Percentiles rank a stretch among this genome's conserved stretches.
phyloP scores from a whole-genome alignment of 805 yeast species.

The Metschnikowia corniflorae region DNA sequence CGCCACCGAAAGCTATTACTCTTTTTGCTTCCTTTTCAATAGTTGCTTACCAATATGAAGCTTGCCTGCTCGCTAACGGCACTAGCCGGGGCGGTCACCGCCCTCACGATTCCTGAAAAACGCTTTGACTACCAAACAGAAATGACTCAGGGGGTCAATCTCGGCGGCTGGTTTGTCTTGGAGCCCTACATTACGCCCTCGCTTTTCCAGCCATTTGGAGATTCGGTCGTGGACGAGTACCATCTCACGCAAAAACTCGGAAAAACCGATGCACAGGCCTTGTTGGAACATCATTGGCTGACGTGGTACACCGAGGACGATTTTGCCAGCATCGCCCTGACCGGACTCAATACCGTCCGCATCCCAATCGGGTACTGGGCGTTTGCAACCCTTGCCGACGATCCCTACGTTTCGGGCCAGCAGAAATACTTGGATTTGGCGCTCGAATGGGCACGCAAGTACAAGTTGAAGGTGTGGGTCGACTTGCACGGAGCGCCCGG shows the following conservation, averaged over 20 bases:
- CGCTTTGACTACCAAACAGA: constrained; percentile 35
- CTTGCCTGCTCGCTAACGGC: constrained; percentile 7
- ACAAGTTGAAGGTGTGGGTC: constrained; percentile 75
- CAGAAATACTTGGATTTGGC: constrained; percentile 69
- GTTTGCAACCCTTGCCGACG: constrained; percentile 53
- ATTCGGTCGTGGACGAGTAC: constrained; percentile 70
- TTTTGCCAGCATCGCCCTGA: constrained; percentile 51
- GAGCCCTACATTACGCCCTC: constrained; percentile 88
- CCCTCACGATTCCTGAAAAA: constrained; percentile 12
- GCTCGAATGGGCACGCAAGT: constrained; percentile 63
- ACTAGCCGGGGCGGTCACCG: constrained; percentile 12
- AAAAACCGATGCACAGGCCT: constrained; percentile 44
- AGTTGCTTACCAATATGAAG: constrained; percentile 5
- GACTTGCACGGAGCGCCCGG: constrained; percentile 97
- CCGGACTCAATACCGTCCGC: constrained; percentile 80
- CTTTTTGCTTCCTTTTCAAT: background rate
- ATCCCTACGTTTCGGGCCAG: constrained; percentile 89
- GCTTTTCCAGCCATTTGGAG: constrained; percentile 52
- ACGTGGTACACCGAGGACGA: constrained; percentile 74
- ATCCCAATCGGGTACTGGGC: constrained; percentile 98
- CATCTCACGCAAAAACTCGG: constrained; percentile 64
- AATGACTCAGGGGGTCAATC: constrained; percentile 62
- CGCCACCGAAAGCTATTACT: background rate
- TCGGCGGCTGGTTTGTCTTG: constrained; percentile 89
- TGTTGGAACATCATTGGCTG: constrained; percentile 68